Conservation (phyloP, 2,329 filamentous ascomycete genomes). For the Endocalyx cinctus region DNA sequence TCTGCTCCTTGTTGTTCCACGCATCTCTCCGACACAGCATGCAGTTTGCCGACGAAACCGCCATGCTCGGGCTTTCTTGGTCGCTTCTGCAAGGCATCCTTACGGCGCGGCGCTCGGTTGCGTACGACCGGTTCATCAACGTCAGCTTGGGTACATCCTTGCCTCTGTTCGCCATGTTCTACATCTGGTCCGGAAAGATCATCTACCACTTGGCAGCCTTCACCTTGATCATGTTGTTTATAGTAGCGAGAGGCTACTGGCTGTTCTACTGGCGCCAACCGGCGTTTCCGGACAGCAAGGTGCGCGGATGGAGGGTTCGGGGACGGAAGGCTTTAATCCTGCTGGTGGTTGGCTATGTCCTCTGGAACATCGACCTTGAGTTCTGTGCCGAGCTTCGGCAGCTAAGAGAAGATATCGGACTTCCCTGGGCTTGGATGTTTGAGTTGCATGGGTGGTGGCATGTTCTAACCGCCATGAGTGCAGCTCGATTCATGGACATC, state of each 20-base stretch:
- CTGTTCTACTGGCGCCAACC: conserved; percentile 28
- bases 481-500: conserved; percentile 36
- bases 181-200: conserved; percentile 37
- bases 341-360: conserved; percentile 40
- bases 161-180: conserved; percentile 36
- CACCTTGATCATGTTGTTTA: conserved; percentile 24
- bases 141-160: conserved; percentile 36
- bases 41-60: conserved; percentile 51
- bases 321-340: conserved; percentile 25
- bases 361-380: conserved; percentile 56
- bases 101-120: conserved; percentile 37
- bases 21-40: conserved; percentile 37
- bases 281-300: conserved; percentile 22
- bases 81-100: conserved; percentile 47
- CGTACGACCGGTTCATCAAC: conserved; percentile 27
- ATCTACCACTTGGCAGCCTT: conserved; percentile 39
- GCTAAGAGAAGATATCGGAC: conserved; percentile 39
- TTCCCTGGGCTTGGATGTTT: conserved; percentile 51
- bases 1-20: conserved; percentile 40
- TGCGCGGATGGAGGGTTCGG: conserved; percentile 20
- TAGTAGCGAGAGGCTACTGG: conserved; percentile 30
- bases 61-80: conserved; percentile 51
- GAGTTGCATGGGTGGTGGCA: conserved; percentile 65
- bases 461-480: conserved; percentile 52
- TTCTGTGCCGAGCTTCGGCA: conserved; percentile 44